Evolutionary conservation across 306 rosid genomes (phyloP), one percentile per base, ranked within the genome.

Genomic region (Pachyrhizus erosus): DNA sequence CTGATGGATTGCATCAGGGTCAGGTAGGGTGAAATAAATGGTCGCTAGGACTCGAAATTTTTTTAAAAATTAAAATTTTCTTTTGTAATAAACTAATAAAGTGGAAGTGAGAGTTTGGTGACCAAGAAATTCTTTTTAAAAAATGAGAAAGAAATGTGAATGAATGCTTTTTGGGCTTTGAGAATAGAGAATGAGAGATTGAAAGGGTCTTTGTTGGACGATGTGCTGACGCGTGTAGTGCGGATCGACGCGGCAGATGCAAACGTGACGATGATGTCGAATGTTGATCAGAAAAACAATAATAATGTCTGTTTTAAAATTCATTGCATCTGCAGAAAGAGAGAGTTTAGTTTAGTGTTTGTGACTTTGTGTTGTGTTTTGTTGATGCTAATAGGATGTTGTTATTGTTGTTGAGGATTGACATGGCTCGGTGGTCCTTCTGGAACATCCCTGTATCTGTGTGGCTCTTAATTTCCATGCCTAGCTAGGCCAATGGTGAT

Each of bases 1-100:
- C 34, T 84, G 1, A 89, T 77, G 39, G 97, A 70, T 84, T 94
- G 92, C 95, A 94, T 94, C 14, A 46, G 77, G 69, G 37, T 5
- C 51, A 45, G 51, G 17, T 45, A 0, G 3, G 39, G 9, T 12
- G 34, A 42, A 23, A 39, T 70, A 12, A 70, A 70, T 14, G 75
- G 7, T 5, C 1, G 14, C 2, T 67, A 14, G 23, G 15, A 14
- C 8, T 37, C 7, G 1, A 1, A 37, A 7, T 37, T 8, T 7
- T n/a, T n/a, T n/a, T n/a, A n/a, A 7, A 37, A 37, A 37, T 37
- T 5, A 15, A 43, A 17, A 61, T 27, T 24, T 48, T 3, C 4
- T 23, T 3, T 58, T 4, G 8, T 18, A 23, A 26, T 9, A 48
- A 43, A 12, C 42, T 15, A 52, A 3, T 48, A 29, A 48, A 65